Conservation (phyloP, 805 yeast species). For the Wickerhamiella cacticola region DNA sequence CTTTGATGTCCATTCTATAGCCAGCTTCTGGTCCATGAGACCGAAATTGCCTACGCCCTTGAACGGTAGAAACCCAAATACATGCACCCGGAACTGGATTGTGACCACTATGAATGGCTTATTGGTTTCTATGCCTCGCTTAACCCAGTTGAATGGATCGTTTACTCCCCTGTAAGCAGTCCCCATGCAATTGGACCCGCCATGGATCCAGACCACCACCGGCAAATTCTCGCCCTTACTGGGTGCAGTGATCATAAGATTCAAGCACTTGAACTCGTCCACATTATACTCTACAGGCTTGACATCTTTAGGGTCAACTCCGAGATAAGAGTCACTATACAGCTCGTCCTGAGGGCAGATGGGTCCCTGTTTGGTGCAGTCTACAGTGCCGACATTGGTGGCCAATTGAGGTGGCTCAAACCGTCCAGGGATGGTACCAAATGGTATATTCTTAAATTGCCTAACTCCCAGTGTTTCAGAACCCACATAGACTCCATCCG, state of each 20-base stretch:
- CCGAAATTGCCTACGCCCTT: conserved; percentile 33
- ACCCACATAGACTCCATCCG: conserved; percentile 14
- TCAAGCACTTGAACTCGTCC: conserved; percentile 27
- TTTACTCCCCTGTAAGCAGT: conserved; percentile 24
- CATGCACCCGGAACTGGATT: conserved; percentile 31
- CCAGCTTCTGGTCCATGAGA: conserved; percentile 38
- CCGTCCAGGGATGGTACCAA: conserved; percentile 13
- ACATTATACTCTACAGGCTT: conserved; percentile 16
- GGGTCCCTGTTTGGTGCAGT: conserved; percentile 19
- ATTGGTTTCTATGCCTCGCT: conserved; percentile 17
- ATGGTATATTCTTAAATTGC: conserved; percentile 17
- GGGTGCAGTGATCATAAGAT: conserved; percentile 24
- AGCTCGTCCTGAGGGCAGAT: conserved; percentile 19
- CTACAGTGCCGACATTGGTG: neutral
- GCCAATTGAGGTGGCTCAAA: conserved; percentile 14
- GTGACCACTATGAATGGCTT: conserved; percentile 30
- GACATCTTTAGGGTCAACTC: conserved; percentile 5
- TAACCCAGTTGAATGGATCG: conserved; percentile 25
- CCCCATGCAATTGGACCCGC: conserved; percentile 31
- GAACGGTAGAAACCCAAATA: conserved; percentile 33
- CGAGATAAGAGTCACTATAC: conserved; percentile 18
- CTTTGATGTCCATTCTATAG: conserved; percentile 36
- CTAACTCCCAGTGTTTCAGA: conserved; percentile 5
- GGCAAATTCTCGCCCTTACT: conserved; percentile 23
- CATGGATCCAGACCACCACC: conserved; percentile 32